A percentile compares a stretch with the other conserved stretches of the same genome.
phyloP scores from a whole-genome alignment of 306 rosid species.

The Gleditsia sinensis region DNA sequence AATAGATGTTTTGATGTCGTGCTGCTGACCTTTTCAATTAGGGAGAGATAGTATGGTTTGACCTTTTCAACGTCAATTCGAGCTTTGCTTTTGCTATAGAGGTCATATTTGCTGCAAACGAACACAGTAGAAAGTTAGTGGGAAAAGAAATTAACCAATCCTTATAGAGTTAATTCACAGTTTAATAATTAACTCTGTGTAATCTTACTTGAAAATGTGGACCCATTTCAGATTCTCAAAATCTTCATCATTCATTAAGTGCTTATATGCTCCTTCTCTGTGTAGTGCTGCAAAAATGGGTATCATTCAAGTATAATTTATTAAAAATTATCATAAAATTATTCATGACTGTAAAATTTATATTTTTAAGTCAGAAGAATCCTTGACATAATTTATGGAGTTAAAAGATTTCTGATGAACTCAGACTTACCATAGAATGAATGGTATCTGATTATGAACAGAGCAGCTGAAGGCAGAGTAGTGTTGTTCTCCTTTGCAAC shows the following conservation, averaged over 20 bases:
- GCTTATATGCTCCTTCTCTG: constrained; percentile 62
- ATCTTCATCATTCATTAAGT: constrained; percentile 79
- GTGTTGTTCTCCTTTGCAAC: constrained; percentile 72
- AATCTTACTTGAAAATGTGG: constrained; percentile 63
- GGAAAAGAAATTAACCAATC: background rate
- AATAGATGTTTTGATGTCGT: too few species aligned
- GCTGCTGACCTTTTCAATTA: constrained; percentile 62
- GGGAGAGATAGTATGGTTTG: constrained; percentile 79
- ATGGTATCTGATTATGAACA: constrained; percentile 85
- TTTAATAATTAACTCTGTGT: background rate
- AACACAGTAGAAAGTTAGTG: background rate
- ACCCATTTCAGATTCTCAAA: constrained; percentile 79
- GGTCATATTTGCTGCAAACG: constrained; percentile 72
- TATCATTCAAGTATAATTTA: background rate
- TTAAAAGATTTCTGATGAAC: too few species aligned
- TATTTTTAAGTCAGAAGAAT: too few species aligned
- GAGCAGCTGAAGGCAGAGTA: constrained; percentile 78
- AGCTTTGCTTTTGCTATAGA: constrained; percentile 83
- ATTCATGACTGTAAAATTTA: background rate
- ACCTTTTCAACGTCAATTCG: constrained; percentile 65
- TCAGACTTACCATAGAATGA: constrained; percentile 76
- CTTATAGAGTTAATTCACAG: background rate
- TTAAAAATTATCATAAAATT: too few species aligned
- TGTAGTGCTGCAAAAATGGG: constrained; percentile 66
- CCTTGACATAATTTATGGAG: background rate